phyloP scores from a whole-genome alignment of 345 rosid genomes.

The Garcia nutans region DNA sequence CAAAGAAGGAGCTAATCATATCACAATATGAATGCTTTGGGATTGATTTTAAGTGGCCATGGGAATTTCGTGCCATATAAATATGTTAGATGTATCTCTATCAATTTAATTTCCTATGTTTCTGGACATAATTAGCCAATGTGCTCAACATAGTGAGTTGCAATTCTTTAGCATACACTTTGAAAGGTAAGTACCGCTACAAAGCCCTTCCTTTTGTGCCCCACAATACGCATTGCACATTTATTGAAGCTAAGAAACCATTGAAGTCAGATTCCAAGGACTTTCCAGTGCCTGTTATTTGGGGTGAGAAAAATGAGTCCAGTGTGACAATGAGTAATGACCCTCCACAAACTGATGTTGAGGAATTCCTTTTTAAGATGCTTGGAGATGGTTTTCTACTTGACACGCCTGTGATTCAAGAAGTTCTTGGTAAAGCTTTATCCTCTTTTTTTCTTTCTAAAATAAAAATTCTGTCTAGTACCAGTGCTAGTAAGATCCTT shows the following conservation, averaged over 20 bases:
- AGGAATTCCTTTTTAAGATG: constrained; percentile 52
- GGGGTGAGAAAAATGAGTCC: constrained; percentile 30
- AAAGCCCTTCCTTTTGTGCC: neutral
- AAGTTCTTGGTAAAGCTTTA: constrained; percentile 47
- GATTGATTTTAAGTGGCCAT: neutral
- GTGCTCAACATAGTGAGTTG: neutral
- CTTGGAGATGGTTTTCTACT: constrained; percentile 56
- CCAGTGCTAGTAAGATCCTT: neutral
- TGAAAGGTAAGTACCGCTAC: neutral
- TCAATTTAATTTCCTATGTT: neutral
- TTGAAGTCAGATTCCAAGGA: constrained; percentile 43
- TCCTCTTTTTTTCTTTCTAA: neutral
- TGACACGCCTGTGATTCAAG: constrained; percentile 40
- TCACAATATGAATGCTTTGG: neutral
- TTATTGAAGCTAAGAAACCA: constrained; percentile 41
- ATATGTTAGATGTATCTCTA: neutral
- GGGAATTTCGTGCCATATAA: neutral
- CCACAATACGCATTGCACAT: constrained; percentile 27
- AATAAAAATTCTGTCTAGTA: neutral
- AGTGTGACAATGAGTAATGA: constrained; percentile 11
- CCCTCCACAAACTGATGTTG: constrained; percentile 32
- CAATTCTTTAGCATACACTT: constrained; percentile 1
- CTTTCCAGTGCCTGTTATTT: constrained; percentile 41
- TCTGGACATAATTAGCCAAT: neutral
- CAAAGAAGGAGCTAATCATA: neutral